Evolutionary conservation across 352 stramenopile species (phyloP).

Genomic region (Phytophthora aleatoria): DNA sequence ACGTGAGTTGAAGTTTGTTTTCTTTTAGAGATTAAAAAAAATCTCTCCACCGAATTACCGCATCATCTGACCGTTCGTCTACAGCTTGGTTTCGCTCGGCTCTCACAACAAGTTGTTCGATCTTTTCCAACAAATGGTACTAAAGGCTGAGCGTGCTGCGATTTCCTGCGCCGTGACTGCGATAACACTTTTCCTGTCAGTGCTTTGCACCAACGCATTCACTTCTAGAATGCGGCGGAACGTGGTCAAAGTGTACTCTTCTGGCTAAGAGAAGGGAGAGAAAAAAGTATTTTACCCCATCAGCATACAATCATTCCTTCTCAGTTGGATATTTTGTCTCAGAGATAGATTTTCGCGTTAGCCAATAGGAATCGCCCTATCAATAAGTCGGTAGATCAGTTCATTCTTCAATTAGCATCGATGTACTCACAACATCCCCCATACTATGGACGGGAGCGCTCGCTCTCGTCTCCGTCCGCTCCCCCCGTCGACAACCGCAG

Average conservation of each 20-base stretch:
- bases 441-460: constrained; percentile 23
- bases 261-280: constrained; percentile 2
- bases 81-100: constrained; percentile 51
- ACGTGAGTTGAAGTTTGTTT: constrained; percentile 3
- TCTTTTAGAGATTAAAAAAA: neutral
- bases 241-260: constrained; percentile 62
- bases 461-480: constrained; percentile 45
- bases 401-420: constrained; percentile 20
- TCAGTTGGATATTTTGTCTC: constrained; percentile 8
- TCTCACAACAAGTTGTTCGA: constrained; percentile 55
- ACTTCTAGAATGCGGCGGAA: constrained; percentile 52
- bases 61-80: constrained; percentile 28
- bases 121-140: constrained; percentile 53
- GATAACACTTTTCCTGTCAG: constrained; percentile 31
- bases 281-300: neutral
- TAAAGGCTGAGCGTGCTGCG: constrained; percentile 39
- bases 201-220: constrained; percentile 49
- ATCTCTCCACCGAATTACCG: neutral
- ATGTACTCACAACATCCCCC: constrained; percentile 32
- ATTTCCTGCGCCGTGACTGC: constrained; percentile 39
- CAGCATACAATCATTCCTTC: neutral
- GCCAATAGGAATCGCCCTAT: constrained; percentile 1
- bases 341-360: neutral
- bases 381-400: neutral
- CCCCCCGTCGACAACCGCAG: constrained; percentile 33